These are phyloP conservation scores for Metschnikowia noctiluminum DNA, from an alignment of 805 yeast genomes.

Conservation along the genomic window DNA sequence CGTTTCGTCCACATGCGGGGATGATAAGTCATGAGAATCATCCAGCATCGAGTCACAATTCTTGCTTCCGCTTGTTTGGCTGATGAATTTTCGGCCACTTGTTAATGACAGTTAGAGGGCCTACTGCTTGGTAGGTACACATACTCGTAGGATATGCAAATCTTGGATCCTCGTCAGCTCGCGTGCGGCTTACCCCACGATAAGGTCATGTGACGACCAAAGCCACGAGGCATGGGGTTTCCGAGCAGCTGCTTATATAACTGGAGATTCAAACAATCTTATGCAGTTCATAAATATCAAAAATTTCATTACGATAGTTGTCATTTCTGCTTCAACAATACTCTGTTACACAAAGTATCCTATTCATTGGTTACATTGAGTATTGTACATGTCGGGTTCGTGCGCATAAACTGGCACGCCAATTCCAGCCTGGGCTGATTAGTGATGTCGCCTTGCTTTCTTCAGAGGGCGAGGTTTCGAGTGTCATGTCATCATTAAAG, in stretches of 20 bases:
- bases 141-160: no score
- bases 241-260: background rate
- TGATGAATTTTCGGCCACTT: background rate
- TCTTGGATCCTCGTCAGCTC: background rate
- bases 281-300: no score
- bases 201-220: slow-evolving; percentile 1
- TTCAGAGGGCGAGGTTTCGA: background rate
- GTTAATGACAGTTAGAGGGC: no score
- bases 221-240: background rate
- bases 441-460: background rate
- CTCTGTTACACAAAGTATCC: background rate
- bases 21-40: background rate
- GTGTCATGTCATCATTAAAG: background rate
- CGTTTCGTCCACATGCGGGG: background rate
- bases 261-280: background rate
- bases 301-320: no score
- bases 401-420: background rate
- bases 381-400: background rate
- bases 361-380: slow-evolving; percentile 1
- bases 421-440: background rate
- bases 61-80: background rate
- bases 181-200: background rate
- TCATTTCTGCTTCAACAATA: no score
- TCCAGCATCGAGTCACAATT: background rate
- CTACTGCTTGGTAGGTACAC: no score